Base-by-base conservation (phyloP, 345 rosid species). In the Isatis tinctoria region DNA sequence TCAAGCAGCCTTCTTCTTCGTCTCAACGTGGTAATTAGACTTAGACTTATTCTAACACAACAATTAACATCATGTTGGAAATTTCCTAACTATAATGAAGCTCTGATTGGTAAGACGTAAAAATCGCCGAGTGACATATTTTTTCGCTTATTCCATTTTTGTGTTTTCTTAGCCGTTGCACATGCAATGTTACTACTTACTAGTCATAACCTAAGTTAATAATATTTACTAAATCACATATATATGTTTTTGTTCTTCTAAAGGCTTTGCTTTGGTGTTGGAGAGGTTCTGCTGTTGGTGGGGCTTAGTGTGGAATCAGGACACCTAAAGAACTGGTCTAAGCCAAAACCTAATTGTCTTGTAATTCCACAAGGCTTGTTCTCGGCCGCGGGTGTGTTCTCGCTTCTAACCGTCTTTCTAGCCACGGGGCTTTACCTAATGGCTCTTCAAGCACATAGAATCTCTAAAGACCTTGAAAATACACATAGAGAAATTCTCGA, bases 301-400 rank as follows among this genome's bases (percentile, higher is more conserved):
- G 98, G 92, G 48, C 70, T 92, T 6, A 88, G 94, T 60, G 88
- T 95, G 27, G 99, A 95, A 82, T 92, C 99, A 30, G 96, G 97
- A 4, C 99, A 95, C 83, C 66, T 90, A 26, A 92, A 69, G 61
- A 83, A 85, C 41, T 95, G 99, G 98, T 79, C 85, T 1, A 83
- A 53, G n/a, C 97, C 94, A 47, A 88, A 85, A 69, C 75, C 88
- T 39, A 82, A 64, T 32, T 95, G 99, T 79, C 82, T 90, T 6
- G 32, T 87, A 14, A 67, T 86, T 72, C 81, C 79, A 48, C 79
- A 90, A 83, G 99, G 98, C 44, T 63, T 95, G 71, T 95, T 92
- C 70, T 86, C 91, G 0, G 88, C 96, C 0, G 97, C 98, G 0
- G 99, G 91, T 36, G 83, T 87, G 4, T 81, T 92, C 45, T 74